Conservation (phyloP, 495 filamentous ascomycete genomes). For the Penicillium roqueforti region DNA sequence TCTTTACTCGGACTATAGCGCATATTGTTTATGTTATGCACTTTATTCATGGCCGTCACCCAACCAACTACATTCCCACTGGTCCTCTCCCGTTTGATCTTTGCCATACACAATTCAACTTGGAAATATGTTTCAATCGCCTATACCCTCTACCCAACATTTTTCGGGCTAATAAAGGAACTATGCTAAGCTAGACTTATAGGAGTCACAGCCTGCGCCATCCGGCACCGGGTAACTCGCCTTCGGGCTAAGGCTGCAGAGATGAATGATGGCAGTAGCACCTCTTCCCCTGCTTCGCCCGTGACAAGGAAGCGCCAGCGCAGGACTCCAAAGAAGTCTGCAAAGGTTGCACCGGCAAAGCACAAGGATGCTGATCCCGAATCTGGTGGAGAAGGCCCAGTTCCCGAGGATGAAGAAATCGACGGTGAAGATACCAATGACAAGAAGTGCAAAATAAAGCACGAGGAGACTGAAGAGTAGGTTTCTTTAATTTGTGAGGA, state of each 20-base stretch:
- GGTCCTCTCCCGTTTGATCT: no score
- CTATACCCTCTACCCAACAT: no score
- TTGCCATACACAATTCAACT: background rate
- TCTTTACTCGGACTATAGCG: background rate
- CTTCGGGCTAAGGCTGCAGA: background rate
- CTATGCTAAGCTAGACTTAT: background rate
- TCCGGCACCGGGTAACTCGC: background rate
- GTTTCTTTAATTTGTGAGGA: background rate
- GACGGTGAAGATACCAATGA: background rate
- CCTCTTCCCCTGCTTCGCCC: background rate
- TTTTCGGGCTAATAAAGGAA: background rate
- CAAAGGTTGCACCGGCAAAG: background rate
- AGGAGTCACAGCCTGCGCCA: background rate
- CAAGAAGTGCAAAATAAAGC: background rate
- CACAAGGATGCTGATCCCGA: background rate
- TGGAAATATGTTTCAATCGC: background rate
- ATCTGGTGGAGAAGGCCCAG: background rate
- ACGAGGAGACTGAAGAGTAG: background rate
- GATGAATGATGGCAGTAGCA: background rate
- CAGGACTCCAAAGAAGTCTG: background rate
- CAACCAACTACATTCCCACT: background rate
- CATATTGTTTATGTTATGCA: background rate
- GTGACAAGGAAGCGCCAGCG: background rate
- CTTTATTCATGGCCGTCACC: background rate
- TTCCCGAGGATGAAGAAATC: background rate